These are phyloP conservation scores for Magnolia changhungtana DNA, from an alignment of 164 flowering plant genomes.

Conservation along the genomic window DNA sequence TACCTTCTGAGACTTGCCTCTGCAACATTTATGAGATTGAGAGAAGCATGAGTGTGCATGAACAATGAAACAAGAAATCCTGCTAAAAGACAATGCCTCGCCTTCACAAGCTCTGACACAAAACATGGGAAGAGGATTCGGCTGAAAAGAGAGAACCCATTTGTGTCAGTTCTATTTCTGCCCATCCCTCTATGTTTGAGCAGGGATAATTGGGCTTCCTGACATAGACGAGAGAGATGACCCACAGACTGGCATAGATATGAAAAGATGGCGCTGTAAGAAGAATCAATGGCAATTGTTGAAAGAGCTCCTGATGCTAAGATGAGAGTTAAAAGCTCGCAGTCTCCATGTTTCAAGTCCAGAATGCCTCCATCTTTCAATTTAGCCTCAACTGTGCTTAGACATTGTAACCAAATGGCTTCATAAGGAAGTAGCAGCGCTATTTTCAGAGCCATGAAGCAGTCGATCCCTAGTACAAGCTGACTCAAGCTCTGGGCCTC, in stretches of 20 bases:
- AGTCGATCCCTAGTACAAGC: slow-evolving; percentile 37
- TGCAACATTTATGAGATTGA: slow-evolving; percentile 66
- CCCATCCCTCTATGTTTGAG: slow-evolving; percentile 12
- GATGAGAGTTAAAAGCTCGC: slow-evolving; percentile 52
- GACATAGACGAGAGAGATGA: slow-evolving; percentile 47
- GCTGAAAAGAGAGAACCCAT: slow-evolving; percentile 33
- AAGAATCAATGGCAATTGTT: slow-evolving; percentile 36
- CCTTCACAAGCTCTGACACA: slow-evolving; percentile 73
- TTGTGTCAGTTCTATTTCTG: slow-evolving; percentile 6
- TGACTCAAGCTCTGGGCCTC: slow-evolving; percentile 44
- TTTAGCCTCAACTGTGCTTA: slow-evolving; percentile 59
- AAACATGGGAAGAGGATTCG: slow-evolving; percentile 62
- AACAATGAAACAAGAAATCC: slow-evolving; percentile 67
- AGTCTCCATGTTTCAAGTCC: slow-evolving; percentile 34
- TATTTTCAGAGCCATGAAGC: slow-evolving; percentile 61
- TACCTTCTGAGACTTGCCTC: slow-evolving; percentile 64
- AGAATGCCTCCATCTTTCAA: slow-evolving; percentile 51
- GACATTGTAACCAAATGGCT: slow-evolving; percentile 47
- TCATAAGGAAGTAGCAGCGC: slow-evolving; percentile 64
- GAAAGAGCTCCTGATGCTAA: slow-evolving; percentile 61
- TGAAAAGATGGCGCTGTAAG: slow-evolving; percentile 51
- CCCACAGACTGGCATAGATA: slow-evolving; percentile 68
- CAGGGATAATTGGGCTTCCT: slow-evolving; percentile 40
- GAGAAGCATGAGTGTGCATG: slow-evolving; percentile 71
- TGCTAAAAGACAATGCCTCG: slow-evolving; percentile 68